These are phyloP conservation scores for Zygnema cylindricum DNA, from an alignment of 139 green algal genomes.

Conservation along the genomic window DNA sequence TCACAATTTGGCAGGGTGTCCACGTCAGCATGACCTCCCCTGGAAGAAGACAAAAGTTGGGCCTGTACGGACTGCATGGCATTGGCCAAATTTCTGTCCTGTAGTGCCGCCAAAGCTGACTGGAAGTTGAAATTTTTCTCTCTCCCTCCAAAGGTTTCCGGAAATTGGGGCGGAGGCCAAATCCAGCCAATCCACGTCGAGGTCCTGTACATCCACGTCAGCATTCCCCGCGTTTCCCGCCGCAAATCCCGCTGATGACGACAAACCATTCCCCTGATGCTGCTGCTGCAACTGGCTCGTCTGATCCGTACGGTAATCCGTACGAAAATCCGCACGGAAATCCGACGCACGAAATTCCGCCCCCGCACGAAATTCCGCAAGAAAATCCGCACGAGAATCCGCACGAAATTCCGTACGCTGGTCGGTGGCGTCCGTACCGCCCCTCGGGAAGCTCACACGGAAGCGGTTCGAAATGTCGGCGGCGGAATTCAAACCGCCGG, in stretches of 20 bases:
- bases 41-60: background rate
- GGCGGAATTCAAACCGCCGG: no score
- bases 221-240: background rate
- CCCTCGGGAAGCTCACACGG: no score
- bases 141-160: background rate
- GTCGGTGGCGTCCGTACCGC: no score
- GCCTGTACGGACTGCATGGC: background rate
- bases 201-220: background rate
- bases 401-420: no score
- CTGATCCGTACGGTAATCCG: background rate
- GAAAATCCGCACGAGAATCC: no score
- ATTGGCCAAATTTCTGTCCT: background rate
- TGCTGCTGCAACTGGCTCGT: background rate
- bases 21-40: background rate
- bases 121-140: background rate
- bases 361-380: background rate
- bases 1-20: background rate
- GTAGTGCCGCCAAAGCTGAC: background rate
- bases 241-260: background rate
- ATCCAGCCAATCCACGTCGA: background rate
- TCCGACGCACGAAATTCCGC: background rate
- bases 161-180: no score
- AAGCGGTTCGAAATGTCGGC: no score
- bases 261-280: background rate
- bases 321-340: no score